Evolutionary conservation across 1,139 yeast species (phyloP).

Genomic region (Blastobotrys arbuscula): DNA sequence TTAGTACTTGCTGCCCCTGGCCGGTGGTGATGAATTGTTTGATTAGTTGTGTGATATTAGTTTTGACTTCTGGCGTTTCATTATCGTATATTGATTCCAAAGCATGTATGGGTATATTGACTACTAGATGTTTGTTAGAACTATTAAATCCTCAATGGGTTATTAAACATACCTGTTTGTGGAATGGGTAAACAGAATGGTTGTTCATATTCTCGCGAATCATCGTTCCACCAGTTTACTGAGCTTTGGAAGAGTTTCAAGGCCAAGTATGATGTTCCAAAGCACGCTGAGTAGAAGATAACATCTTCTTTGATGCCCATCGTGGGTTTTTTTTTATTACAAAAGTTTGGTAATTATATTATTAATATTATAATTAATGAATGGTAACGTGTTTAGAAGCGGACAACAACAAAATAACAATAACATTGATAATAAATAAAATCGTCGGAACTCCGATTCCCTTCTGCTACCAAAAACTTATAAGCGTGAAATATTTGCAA

Average conservation of each 20-base stretch:
- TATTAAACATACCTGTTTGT: background rate
- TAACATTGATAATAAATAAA: too few relatives aligned
- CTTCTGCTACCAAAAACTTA: too few relatives aligned
- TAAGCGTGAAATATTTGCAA: too few relatives aligned
- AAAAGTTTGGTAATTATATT: too few relatives aligned
- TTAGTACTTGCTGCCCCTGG: constrained; percentile 10
- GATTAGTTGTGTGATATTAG: constrained; percentile 13
- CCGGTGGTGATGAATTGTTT: constrained; percentile 14
- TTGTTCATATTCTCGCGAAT: background rate
- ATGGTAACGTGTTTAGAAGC: too few relatives aligned
- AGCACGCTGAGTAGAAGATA: background rate
- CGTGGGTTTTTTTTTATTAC: background rate
- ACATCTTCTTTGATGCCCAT: background rate
- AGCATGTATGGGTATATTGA: constrained; percentile 18
- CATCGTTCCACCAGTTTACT: constrained; percentile 6
- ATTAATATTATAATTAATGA: too few relatives aligned
- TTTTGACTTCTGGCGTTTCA: constrained; percentile 18
- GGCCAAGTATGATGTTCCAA: background rate
- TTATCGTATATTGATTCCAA: constrained; percentile 19
- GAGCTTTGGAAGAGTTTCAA: background rate
- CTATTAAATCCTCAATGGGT: background rate
- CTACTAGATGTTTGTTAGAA: background rate
- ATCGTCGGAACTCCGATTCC: too few relatives aligned
- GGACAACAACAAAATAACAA: too few relatives aligned
- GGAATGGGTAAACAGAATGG: background rate